Conservation (phyloP, 1,284 basidiomycete genomes). For the Cystobasidium pallidum region DNA sequence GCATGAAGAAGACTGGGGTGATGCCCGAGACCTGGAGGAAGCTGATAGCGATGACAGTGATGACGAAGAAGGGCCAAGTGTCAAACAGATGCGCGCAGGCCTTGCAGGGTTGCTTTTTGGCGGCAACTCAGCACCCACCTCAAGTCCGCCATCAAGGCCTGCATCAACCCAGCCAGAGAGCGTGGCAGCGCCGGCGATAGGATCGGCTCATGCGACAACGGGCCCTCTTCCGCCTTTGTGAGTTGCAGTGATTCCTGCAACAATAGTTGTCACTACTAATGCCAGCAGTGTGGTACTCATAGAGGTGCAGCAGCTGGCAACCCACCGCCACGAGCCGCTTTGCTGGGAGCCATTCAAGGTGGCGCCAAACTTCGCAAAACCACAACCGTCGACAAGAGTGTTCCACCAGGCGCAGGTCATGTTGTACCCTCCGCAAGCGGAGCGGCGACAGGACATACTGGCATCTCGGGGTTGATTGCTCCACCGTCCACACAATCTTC, state of each 20-base stretch:
- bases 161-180: constrained; percentile 51
- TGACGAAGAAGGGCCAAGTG: constrained; percentile 67
- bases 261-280: constrained; percentile 49
- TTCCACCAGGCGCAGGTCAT: constrained; percentile 71
- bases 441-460: too few species aligned
- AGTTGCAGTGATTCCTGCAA: constrained; percentile 47
- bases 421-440: constrained; percentile 55
- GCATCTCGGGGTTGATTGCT: too few species aligned
- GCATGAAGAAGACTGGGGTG: constrained; percentile 78
- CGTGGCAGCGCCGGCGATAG: constrained; percentile 42
- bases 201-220: constrained; percentile 57
- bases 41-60: constrained; percentile 71
- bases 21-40: constrained; percentile 67
- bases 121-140: constrained; percentile 60
- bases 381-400: constrained; percentile 81
- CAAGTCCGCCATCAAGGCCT: constrained; percentile 54
- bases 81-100: constrained; percentile 68
- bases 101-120: constrained; percentile 80
- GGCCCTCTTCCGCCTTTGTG: constrained; percentile 55
- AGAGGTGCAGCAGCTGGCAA: constrained; percentile 48
- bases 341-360: constrained; percentile 80
- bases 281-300: constrained; percentile 54
- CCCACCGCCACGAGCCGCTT: constrained; percentile 66
- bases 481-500: too few species aligned
- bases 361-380: constrained; percentile 76